Base-by-base conservation (phyloP, 495 filamentous ascomycete species). In the Aspergillus cristatus region DNA sequence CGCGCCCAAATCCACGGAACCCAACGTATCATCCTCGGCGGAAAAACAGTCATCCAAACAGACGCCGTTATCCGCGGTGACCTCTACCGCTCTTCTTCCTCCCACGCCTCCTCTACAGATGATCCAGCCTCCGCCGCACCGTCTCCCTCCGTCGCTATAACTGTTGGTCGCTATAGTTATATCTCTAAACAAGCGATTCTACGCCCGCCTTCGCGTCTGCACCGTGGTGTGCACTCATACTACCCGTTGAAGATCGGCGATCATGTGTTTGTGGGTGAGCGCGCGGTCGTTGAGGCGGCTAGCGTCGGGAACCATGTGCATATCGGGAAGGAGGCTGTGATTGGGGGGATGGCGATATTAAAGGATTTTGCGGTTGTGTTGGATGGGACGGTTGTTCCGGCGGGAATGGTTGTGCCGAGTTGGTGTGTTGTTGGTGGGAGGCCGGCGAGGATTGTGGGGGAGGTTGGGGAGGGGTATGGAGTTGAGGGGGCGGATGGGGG, bases 21-120 rank as follows among this genome's bases (percentile, higher is more conserved):
- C 17, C 86, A 90, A 42, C 90, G 97, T 66, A 95, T 98, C 58
- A 94, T 94, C 62, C 85, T 98, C 11, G 90, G 86, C 47, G 91
- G 91, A 40, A 93, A 90, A 62, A 91, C 86, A 7, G 84, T 96
- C 47, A 93, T 98, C 54, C 81, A 87, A 63, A 79, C 86, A 38
- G 84, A 93, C 51, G 89, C 82, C 46, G 83, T 86, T 51, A 88
- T 98, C 53, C 82, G 91, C 31, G 91, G 90, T 29, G 93, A 98
- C 51, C 80, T 95, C 13, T 74, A 81, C 22, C 76, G 84, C 10
- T 40, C 46, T 7, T 47, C 57, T 14, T 49, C 65, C 34, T 46
- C 57, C 28, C 36, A 58, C 17, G 37, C 61, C 35, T 18, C 53
- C 24, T 39, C 54, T 28, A 38, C 46, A 10, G 41, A 35, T 38